A percentile compares a stretch with the other conserved stretches of the same genome.
phyloP scores from a whole-genome alignment of 2,329 filamentous ascomycete species.

The Sclerotinia trifoliorum region DNA sequence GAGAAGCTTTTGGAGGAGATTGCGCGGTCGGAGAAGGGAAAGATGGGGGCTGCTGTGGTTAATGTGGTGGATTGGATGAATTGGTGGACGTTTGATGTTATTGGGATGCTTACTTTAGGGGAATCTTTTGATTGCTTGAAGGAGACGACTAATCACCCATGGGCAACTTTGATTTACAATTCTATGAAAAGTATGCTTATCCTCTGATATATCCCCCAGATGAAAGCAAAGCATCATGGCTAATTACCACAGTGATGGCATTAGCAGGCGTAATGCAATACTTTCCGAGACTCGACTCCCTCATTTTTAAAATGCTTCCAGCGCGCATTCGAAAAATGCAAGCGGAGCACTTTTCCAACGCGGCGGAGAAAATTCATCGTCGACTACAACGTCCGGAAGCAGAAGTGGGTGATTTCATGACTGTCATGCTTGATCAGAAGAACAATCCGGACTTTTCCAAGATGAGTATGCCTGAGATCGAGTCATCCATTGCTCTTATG shows the following conservation, averaged over 20 bases:
- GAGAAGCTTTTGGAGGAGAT: not conserved
- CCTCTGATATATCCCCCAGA: not conserved
- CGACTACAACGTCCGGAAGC: not conserved
- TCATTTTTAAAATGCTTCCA: not conserved
- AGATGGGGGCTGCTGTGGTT: fast-evolving
- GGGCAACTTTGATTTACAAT: not conserved
- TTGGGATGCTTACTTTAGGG: not conserved
- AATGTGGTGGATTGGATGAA: conserved; percentile 9
- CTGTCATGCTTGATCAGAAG: not conserved
- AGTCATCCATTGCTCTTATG: not conserved
- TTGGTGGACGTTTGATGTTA: conserved; percentile 3
- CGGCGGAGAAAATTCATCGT: not conserved
- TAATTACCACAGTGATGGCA: not conserved
- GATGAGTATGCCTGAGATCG: not conserved
- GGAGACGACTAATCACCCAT: not conserved
- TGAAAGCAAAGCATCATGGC: not conserved
- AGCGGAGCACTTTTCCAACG: not conserved
- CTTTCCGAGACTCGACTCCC: not conserved
- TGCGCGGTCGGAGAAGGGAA: not conserved
- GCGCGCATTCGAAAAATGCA: not conserved
- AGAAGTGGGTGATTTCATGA: not conserved
- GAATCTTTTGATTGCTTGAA: not conserved
- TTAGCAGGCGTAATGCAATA: not conserved
- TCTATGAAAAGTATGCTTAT: not conserved
- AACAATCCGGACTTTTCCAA: not conserved